A percentile compares a stretch with the other conserved stretches of the same genome.
These are phyloP conservation scores for Cyclotella choctawhatcheeana DNA, from an alignment of 108 stramenopile species.

Conservation along the genomic window DNA sequence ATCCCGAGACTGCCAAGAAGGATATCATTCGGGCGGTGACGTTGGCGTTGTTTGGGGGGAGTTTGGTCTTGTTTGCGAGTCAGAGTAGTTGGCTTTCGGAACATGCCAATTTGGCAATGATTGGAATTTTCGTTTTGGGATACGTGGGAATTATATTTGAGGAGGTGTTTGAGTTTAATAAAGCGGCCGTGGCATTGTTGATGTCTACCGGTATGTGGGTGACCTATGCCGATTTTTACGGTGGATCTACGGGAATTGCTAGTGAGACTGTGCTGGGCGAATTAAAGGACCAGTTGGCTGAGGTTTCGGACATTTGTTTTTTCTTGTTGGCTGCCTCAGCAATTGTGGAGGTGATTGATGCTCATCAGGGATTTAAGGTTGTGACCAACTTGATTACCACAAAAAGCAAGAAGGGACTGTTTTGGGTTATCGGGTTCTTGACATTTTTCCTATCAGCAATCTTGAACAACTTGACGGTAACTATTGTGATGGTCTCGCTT, in stretches of 20 bases:
- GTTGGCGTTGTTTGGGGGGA: slow-evolving; percentile 54
- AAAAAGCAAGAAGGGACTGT: slow-evolving; percentile 85
- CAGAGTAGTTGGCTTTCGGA: slow-evolving; percentile 80
- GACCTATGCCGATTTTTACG: slow-evolving; percentile 90
- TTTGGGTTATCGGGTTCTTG: slow-evolving; percentile 92
- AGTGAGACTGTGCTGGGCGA: slow-evolving; percentile 72
- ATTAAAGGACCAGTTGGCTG: slow-evolving; percentile 88
- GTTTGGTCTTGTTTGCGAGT: slow-evolving; percentile 68
- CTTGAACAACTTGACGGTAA: slow-evolving; percentile 93
- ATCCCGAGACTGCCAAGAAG: slow-evolving; percentile 74
- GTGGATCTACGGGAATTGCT: slow-evolving; percentile 67
- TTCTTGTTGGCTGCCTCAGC: slow-evolving; percentile 93
- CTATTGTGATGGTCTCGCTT: slow-evolving; percentile 93
- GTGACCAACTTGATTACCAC: slow-evolving; percentile 93
- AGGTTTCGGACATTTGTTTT: slow-evolving; percentile 95
- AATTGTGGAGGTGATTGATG: slow-evolving; percentile 95
- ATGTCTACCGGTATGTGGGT: slow-evolving; percentile 95
- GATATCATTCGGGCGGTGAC: slow-evolving; percentile 77
- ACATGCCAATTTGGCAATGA: slow-evolving; percentile 82
- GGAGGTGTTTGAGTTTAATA: slow-evolving; percentile 94
- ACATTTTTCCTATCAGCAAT: slow-evolving; percentile 93
- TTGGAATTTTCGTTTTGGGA: slow-evolving; percentile 88
- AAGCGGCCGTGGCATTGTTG: slow-evolving; percentile 90
- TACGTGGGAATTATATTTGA: slow-evolving; percentile 95
- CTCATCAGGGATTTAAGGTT: slow-evolving; percentile 95